These are phyloP conservation scores for Dioscorea alata DNA, from an alignment of 106 monocot species.

Conservation along the genomic window DNA sequence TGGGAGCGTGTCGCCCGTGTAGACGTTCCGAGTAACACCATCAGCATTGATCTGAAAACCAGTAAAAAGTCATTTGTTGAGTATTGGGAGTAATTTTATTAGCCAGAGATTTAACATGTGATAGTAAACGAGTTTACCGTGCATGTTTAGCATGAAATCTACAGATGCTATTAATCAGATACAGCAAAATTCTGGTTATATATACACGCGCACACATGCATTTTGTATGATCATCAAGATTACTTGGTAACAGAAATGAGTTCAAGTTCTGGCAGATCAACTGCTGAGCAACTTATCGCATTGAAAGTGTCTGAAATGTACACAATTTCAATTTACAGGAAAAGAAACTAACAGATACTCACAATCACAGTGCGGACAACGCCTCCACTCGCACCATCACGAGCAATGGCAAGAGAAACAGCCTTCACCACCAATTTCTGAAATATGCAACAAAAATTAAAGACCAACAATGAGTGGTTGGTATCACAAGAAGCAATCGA, in stretches of 20 bases:
- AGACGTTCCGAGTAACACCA: conserved; percentile 61
- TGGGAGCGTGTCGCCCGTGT: conserved; percentile 56
- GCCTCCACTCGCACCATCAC: conserved; percentile 95
- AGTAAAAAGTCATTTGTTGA: too few species aligned
- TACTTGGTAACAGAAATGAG: neutral
- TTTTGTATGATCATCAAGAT: neutral
- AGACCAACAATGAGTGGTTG: neutral
- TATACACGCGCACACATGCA: neutral
- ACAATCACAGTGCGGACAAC: conserved; percentile 93
- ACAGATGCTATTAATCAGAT: neutral
- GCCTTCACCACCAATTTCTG: conserved; percentile 89
- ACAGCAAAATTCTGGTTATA: too few species aligned
- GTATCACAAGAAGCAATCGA: too few species aligned
- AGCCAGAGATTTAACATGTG: neutral
- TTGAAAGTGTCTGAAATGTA: too few species aligned
- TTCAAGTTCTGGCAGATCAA: neutral
- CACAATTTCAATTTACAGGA: neutral
- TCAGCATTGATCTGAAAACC: conserved; percentile 58
- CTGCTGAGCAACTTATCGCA: too few species aligned
- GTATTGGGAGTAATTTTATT: neutral
- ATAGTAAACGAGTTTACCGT: neutral
- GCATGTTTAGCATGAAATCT: neutral
- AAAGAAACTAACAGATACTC: conserved; percentile 16
- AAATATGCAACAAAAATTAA: neutral
- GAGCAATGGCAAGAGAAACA: conserved; percentile 85